These are phyloP conservation scores for Rhodotorula glutinis DNA, from an alignment of 1,284 basidiomycete species.

Conservation along the genomic window DNA sequence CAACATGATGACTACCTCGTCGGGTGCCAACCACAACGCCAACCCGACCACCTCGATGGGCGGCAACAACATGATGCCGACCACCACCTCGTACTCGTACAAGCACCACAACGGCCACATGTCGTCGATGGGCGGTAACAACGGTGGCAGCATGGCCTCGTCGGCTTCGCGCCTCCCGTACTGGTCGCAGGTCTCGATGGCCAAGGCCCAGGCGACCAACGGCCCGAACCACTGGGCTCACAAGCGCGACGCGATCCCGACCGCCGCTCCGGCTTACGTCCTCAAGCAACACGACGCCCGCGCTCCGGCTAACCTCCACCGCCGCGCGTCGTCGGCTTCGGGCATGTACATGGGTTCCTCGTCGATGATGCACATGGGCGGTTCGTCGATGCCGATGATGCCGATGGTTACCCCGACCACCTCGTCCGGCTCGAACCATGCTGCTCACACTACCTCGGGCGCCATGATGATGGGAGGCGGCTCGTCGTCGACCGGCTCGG, in stretches of 20 bases:
- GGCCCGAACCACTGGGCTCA: neutral
- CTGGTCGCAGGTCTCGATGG: too few relatives aligned
- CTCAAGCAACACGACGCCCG: neutral
- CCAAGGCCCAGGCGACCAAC: neutral
- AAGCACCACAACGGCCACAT: neutral
- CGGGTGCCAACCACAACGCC: slow-evolving; percentile 4
- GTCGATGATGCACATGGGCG: neutral
- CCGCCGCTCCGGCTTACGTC: neutral
- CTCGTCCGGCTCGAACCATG: neutral
- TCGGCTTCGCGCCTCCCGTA: neutral
- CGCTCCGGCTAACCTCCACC: slow-evolving; percentile 1
- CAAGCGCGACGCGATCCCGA: neutral
- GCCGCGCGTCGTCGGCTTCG: neutral
- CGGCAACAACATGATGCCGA: neutral
- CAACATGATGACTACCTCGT: slow-evolving; percentile 5
- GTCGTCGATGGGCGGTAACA: neutral
- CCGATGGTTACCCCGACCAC: neutral
- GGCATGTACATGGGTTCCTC: neutral
- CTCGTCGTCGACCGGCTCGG: slow-evolving; percentile 1
- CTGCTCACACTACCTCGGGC: neutral
- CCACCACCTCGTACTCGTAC: neutral
- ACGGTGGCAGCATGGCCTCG: neutral
- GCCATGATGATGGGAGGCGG: neutral
- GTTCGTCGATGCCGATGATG: neutral
- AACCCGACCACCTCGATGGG: neutral